Conservation (phyloP, 1,284 basidiomycete genomes). For the Papiliotrema nemorosa region DNA sequence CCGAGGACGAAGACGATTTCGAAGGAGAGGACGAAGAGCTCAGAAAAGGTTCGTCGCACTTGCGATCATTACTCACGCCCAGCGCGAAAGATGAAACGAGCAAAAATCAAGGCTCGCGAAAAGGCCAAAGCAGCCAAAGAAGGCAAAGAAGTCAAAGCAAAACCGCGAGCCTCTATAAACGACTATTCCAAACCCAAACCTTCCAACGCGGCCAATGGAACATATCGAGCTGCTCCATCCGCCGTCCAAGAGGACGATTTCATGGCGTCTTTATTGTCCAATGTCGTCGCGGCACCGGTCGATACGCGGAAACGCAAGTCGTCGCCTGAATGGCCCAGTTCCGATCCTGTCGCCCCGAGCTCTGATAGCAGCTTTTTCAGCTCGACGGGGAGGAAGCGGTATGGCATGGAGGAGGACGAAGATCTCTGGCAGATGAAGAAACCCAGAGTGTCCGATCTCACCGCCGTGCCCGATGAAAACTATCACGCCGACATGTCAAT, state of each 20-base stretch:
- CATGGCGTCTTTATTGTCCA: conserved; percentile 67
- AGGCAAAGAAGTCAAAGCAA: conserved; percentile 35
- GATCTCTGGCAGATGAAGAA: conserved; percentile 50
- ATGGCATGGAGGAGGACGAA: conserved; percentile 51
- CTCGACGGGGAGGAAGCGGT: conserved; percentile 23
- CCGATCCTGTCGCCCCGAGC: conserved; percentile 37
- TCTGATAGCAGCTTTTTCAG: conserved; percentile 55
- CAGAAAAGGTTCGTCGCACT: conserved; percentile 28
- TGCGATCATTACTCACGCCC: conserved; percentile 5
- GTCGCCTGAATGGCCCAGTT: conserved; percentile 54
- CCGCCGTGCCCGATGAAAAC: conserved; percentile 26
- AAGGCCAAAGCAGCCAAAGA: conserved; percentile 22
- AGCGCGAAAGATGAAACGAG: conserved; percentile 39
- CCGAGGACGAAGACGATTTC: conserved; percentile 48
- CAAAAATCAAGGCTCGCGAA: conserved; percentile 13
- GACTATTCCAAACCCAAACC: conserved; percentile 51
- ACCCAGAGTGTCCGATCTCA: conserved; percentile 40
- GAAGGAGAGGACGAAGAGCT: conserved; percentile 50
- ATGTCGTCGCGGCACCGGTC: conserved; percentile 38
- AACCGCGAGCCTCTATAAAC: conserved; percentile 48
- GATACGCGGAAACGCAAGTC: conserved; percentile 67
- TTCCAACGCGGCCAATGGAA: conserved; percentile 57
- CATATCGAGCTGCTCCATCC: conserved; percentile 71
- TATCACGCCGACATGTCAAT: conserved; percentile 24
- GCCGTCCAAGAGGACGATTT: conserved; percentile 79